Evolutionary conservation across 1,284 basidiomycete genomes (phyloP).

Genomic region (Sporisorium iseilematis-ciliati): DNA sequence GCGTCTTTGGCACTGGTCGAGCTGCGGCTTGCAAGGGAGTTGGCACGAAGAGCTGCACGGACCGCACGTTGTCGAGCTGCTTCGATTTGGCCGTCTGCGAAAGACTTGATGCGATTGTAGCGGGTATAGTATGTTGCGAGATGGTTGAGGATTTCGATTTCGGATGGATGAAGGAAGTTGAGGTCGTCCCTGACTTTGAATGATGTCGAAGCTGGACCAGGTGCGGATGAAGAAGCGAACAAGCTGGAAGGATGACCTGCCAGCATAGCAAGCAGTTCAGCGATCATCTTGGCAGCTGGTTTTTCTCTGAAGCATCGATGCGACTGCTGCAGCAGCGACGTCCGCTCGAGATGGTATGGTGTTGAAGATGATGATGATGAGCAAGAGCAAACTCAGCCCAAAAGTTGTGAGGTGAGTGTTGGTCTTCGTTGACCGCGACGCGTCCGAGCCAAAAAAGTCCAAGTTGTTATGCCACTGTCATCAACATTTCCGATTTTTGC

Average conservation of each 20-base stretch:
- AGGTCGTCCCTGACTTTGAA: conserved; percentile 43
- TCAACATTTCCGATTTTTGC: neutral
- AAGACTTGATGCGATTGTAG: conserved; percentile 43
- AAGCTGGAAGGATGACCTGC: conserved; percentile 54
- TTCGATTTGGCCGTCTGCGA: conserved; percentile 46
- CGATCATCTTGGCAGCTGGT: conserved; percentile 27
- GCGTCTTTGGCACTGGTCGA: conserved; percentile 15
- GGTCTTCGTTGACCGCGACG: conserved; percentile 39
- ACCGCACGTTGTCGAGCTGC: conserved; percentile 35
- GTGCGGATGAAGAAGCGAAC: conserved; percentile 40
- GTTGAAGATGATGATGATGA: conserved; percentile 9
- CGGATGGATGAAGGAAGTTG: conserved; percentile 44
- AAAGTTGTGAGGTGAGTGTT: no score
- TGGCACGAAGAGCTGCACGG: conserved; percentile 44
- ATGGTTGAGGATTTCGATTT: conserved; percentile 43
- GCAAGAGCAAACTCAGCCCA: neutral
- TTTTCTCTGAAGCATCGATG: neutral
- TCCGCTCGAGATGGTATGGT: neutral
- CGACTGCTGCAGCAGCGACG: neutral
- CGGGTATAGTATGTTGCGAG: conserved; percentile 45
- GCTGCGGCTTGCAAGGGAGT: conserved; percentile 28
- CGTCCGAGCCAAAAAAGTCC: conserved; percentile 8
- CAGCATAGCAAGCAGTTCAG: conserved; percentile 51
- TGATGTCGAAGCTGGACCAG: neutral
- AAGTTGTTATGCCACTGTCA: conserved; percentile 5